phyloP scores from a whole-genome alignment of 306 rosid species.

The Inga oerstediana region DNA sequence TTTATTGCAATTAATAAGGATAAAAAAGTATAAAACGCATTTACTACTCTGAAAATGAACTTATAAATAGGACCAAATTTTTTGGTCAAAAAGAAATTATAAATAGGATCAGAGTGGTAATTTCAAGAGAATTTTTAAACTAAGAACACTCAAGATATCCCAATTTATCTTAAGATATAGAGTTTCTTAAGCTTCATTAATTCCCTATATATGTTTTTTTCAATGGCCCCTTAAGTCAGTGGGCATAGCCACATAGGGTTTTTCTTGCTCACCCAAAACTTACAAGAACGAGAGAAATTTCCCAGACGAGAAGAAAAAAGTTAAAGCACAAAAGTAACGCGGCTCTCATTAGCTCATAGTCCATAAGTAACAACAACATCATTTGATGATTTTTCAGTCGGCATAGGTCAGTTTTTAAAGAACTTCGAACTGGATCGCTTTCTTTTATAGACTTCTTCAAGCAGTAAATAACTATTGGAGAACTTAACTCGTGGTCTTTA shows the following conservation, averaged over 20 bases:
- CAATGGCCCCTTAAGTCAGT: neutral
- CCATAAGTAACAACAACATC: neutral
- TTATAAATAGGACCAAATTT: no score
- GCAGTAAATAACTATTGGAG: neutral
- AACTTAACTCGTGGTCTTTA: neutral
- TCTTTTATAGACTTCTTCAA: neutral
- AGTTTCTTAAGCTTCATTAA: neutral
- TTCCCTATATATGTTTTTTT: neutral
- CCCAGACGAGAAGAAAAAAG: neutral
- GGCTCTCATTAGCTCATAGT: neutral
- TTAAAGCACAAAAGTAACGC: neutral
- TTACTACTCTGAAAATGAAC: no score
- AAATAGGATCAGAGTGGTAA: no score
- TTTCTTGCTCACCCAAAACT: neutral
- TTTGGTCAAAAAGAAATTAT: no score
- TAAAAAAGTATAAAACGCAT: no score
- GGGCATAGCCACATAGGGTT: neutral
- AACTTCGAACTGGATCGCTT: neutral
- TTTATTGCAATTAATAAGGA: no score
- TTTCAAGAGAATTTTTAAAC: neutral
- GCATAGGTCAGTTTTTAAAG: neutral
- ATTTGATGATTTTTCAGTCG: neutral
- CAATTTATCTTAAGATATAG: neutral
- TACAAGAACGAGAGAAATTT: neutral
- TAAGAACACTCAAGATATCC: neutral